Base-by-base conservation (phyloP, 2,329 filamentous ascomycete species). In the Aspergillus sp. region DNA sequence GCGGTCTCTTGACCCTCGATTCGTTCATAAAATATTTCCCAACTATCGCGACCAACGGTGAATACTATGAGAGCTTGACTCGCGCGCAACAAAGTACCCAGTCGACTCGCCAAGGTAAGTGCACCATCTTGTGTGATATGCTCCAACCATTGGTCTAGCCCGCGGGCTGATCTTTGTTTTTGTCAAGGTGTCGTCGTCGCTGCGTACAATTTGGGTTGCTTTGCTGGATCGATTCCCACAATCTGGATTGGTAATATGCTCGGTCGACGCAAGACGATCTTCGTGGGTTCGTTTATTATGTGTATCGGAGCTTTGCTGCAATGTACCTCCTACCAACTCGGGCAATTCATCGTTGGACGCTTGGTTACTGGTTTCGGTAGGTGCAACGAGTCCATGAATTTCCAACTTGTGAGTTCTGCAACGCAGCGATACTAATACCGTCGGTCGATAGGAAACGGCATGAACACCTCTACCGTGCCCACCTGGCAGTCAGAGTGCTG, bases 401-500 rank as follows among this genome's bases (percentile, higher is more conserved):
- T n/a, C 8, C n/a, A 23, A 21, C 15, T 10, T 19, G 13, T 10
- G 10, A 8, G 25, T 11, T 19, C 21, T 30, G 11, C 6, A 17
- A 11, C 15, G 19, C 32, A 23, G 10, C 10, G 6, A 21, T 7
- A 10, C 41, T 41, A 5, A 53, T 17, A 3, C 50, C 15, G 5
- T 7, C 27, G 23, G 19, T 11, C 3, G 3, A 8, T 42, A 68
- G 67, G 67, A 6, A 83, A 83, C 39, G 79, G 81, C 23, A 73
- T 83, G 70, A 83, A 83, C 62, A 82, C 81, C 0, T 81, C 79
- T 0, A 83, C 81, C 0, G 81, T 84, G 13, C 82, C 82, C 7
- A 82, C 78, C 13, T 84, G 80, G 79, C 80, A 83, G 58, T 78
- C 77, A 2, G 81, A 83, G 69, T 83, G 80, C 57, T 81, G 80